These are phyloP conservation scores for Gaeumannomyces sp. DNA, from an alignment of 2,329 filamentous ascomycete genomes.

Conservation along the genomic window DNA sequence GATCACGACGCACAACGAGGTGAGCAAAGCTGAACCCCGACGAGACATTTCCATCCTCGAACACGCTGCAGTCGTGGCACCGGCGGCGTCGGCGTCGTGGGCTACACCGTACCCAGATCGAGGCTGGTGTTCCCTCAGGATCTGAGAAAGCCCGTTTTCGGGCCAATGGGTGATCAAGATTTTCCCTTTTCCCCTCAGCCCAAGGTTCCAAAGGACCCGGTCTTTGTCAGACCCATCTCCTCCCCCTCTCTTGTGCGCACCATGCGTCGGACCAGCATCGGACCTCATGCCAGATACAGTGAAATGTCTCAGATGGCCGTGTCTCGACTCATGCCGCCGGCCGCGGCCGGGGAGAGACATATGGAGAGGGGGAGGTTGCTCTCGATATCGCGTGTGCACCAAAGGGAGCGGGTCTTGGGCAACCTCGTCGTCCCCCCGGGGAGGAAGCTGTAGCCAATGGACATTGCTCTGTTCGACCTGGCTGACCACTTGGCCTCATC, in stretches of 20 bases:
- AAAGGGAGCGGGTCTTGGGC: not conserved
- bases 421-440: not conserved
- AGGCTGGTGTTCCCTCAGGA: not conserved
- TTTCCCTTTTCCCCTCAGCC: not conserved
- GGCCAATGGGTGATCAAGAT: not conserved
- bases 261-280: not conserved
- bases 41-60: not conserved
- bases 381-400: not conserved
- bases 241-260: not conserved
- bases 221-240: not conserved
- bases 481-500: too few species aligned
- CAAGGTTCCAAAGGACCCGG: not conserved
- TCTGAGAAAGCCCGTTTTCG: not conserved
- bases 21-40: not conserved
- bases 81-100: not conserved
- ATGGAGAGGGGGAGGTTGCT: too few species aligned
- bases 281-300: slow-evolving; percentile 1
- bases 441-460: not conserved
- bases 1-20: not conserved
- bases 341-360: not conserved
- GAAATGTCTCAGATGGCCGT: not conserved
- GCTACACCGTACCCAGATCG: slow-evolving; percentile 1
- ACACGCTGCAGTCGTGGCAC: not conserved
- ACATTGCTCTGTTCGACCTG: not conserved
- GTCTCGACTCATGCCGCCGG: not conserved